phyloP scores from a whole-genome alignment of 1,139 yeast species.

The Yamadazyma siamensis region DNA sequence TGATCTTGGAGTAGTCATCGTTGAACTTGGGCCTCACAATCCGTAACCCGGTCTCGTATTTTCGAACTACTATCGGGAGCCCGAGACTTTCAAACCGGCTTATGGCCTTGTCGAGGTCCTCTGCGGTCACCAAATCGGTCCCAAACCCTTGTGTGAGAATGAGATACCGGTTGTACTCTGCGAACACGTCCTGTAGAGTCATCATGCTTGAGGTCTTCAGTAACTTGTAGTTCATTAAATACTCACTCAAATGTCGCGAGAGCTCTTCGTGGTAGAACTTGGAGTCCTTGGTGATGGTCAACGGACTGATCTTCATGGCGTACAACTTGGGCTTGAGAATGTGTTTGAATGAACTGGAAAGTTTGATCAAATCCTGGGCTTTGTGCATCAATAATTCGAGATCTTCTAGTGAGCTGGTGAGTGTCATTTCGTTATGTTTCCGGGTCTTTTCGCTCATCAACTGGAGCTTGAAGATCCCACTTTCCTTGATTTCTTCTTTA shows the following conservation, averaged over 20 bases:
- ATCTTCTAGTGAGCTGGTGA: constrained; percentile 72
- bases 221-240: constrained; percentile 34
- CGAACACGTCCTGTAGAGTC: constrained; percentile 41
- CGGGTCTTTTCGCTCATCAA: constrained; percentile 54
- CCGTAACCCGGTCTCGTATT: constrained; percentile 35
- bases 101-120: constrained; percentile 31
- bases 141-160: constrained; percentile 42
- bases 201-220: constrained; percentile 35
- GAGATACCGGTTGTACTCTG: constrained; percentile 39
- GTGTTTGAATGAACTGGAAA: constrained; percentile 48
- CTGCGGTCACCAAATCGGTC: constrained; percentile 28
- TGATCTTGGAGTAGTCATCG: constrained; percentile 22
- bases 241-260: constrained; percentile 51
- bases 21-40: constrained; percentile 25
- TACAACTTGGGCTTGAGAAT: constrained; percentile 18
- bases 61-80: constrained; percentile 30
- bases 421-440: constrained; percentile 57
- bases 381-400: constrained; percentile 72
- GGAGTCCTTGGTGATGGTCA: constrained; percentile 29
- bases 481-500: constrained; percentile 8
- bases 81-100: constrained; percentile 27
- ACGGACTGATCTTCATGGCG: constrained; percentile 19
- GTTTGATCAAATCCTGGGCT: constrained; percentile 67
- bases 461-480: constrained; percentile 75
- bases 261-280: constrained; percentile 35